Base-by-base conservation (phyloP, 305 asterid species). In the Rubia tinctorum region DNA sequence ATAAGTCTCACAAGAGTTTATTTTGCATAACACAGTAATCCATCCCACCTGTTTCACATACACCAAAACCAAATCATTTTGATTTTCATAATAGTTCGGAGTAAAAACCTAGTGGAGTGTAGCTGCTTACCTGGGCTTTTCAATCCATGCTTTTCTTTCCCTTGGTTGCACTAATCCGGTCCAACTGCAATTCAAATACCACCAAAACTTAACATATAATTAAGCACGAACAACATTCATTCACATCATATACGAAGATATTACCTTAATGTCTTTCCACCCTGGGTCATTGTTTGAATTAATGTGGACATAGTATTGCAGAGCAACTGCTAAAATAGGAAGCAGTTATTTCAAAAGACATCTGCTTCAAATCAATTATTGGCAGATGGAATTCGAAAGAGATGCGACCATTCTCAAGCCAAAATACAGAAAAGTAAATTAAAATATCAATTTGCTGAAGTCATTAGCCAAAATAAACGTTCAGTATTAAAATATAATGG, bases 201-300 rank as follows among this genome's bases (percentile, higher is more conserved):
- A 0, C 37, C 37, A 34, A 3, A 34, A 34, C 37, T 4, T 34
- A 34, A 5, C 37, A 34, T 34, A 34, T 34, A 34, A 34, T 34
- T 44, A 66, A 51, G n/a, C 6, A 8, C 8, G 15, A 51, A 55
- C 23, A 55, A 39, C 42, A 39, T 39, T 39, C 42, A 39, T 39
- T 6, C 13, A 15, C 22, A 55, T 55, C 61, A 55, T 55, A 7
- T 55, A 55, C 61, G 5, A 18, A 34, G 71, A 76, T 30, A 79
- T 51, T 85, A 91, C 99, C 97, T 94, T 94, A 74, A 90, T 73
- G 77, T 88, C 88, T 88, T 90, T 94, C 99, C 99, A 94, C 69
- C 99, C 99, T 23, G 95, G 96, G 81, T 95, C 96, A 77, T 90
- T 80, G 82, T 95, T 95, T 73, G 89, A 75, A 73, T 96, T 89